phyloP scores from a whole-genome alignment of 164 flowering plant genomes.

The Paratinospora sagittata region DNA sequence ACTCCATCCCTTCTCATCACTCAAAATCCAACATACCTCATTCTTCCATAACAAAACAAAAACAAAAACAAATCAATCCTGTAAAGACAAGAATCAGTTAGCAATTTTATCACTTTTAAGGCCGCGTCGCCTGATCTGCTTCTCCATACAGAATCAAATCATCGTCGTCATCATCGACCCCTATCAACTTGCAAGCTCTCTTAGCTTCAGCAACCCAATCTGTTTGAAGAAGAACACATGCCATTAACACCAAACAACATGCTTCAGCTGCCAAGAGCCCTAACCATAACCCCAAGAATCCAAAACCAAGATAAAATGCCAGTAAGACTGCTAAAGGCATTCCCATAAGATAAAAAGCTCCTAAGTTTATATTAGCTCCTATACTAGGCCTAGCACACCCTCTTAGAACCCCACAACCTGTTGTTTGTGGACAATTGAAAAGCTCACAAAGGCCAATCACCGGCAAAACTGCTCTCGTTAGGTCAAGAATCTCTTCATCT shows the following conservation, averaged over 20 bases:
- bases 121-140: constrained; percentile 6
- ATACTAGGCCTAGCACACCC: constrained; percentile 18
- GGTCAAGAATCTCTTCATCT: constrained; percentile 9
- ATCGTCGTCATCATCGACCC: constrained; percentile 1
- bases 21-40: background rate
- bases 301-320: constrained; percentile 14
- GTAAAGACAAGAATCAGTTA: constrained; percentile 11
- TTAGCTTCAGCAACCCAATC: constrained; percentile 20
- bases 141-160: constrained; percentile 3
- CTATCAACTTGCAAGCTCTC: constrained; percentile 17
- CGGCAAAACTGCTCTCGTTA: constrained; percentile 12
- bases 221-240: constrained; percentile 8
- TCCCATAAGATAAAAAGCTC: constrained; percentile 15
- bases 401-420: constrained; percentile 10
- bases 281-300: constrained; percentile 16
- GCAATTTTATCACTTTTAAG: constrained; percentile 1
- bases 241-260: constrained; percentile 16
- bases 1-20: background rate
- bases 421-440: constrained; percentile 18
- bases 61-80: background rate
- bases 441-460: constrained; percentile 17
- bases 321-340: constrained; percentile 13
- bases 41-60: constrained; percentile 6
- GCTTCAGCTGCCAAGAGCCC: constrained; percentile 17
- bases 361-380: constrained; percentile 18